A percentile compares a stretch with the other conserved stretches of the same genome.
These are phyloP conservation scores for Papiliotrema fonsecae DNA, from an alignment of 1,284 basidiomycete species.

Conservation along the genomic window DNA sequence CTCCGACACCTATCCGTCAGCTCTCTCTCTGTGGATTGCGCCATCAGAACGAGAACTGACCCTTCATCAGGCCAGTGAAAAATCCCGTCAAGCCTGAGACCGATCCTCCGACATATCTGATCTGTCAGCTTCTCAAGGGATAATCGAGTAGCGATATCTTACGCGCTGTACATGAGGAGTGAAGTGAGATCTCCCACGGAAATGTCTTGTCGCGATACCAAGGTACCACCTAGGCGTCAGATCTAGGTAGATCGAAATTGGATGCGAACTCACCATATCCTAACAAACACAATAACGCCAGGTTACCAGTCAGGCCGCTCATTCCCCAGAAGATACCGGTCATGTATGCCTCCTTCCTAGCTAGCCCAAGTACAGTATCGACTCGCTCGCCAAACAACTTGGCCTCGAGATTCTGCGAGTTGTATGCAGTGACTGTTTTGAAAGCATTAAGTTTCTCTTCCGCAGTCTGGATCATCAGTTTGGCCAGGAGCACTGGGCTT, in stretches of 20 bases:
- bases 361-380: constrained; percentile 65
- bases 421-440: constrained; percentile 88
- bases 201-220: constrained; percentile 81
- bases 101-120: constrained; percentile 48
- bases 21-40: not conserved
- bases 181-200: constrained; percentile 87
- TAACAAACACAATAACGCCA: constrained; percentile 80
- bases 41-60: constrained; percentile 11
- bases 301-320: constrained; percentile 91
- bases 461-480: constrained; percentile 54
- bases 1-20: constrained; percentile 67
- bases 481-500: not conserved
- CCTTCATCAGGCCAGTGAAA: constrained; percentile 49
- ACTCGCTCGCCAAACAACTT: constrained; percentile 56
- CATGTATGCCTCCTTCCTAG: constrained; percentile 82
- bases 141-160: constrained; percentile 32
- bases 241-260: not conserved
- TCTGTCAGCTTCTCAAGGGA: not conserved
- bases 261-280: constrained; percentile 67
- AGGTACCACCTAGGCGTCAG: constrained; percentile 64
- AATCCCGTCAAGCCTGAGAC: constrained; percentile 49
- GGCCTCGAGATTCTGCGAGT: constrained; percentile 66
- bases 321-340: constrained; percentile 89
- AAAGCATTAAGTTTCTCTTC: constrained; percentile 90
- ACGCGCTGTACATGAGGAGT: constrained; percentile 89